Base-by-base conservation (phyloP, 306 rosid species). In the Oemleria cerasiformis region DNA sequence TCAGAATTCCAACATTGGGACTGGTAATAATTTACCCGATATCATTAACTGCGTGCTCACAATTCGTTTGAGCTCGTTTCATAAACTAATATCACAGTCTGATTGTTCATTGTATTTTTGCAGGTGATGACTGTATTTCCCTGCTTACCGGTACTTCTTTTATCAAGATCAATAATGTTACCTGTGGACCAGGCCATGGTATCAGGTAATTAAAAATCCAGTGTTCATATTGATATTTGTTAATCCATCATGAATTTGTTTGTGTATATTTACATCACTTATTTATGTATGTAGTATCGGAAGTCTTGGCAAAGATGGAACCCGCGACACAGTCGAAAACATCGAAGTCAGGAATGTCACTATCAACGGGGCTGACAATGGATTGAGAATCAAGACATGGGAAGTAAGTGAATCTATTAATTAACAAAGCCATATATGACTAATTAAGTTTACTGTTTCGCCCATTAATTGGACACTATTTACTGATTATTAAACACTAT, bases 111-210 rank as follows among this genome's bases (percentile, higher is more conserved):
- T 15, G n/a, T 57, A 58, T 49, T 30, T 49, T 23, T 47, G 42
- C 20, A 87, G 89, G 92, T 9, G 92, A 87, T 39, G 92, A 87
- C 17, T 85, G 89, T 61, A 62, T 85, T 50, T 86, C 88, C 10
- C 76, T 87, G 45, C 76, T 71, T n/a, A 11, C 21, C 0, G 92
- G 85, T 38, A 54, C 85, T 8, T 60, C 63, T 5, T 50, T 53
- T 66, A 79, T 87, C 65, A 88, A 80, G 61, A 64, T 85, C 25
- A 66, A 66, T 49, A 59, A 53, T 19, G 41, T 88, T 73, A 7
- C 2, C 20, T 85, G 90, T 47, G 92, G 90, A 48, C 88, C 90
- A 53, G 92, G 88, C 34, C 90, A 81, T 67, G 92, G 92, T 34
- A 81, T 83, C 14, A 87, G 89, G 89, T 82, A 5, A 48, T 48